Evolutionary conservation across 2,329 filamentous ascomycete species (phyloP), one percentile per base, ranked within the genome.

Genomic region (Periconia sp.): DNA sequence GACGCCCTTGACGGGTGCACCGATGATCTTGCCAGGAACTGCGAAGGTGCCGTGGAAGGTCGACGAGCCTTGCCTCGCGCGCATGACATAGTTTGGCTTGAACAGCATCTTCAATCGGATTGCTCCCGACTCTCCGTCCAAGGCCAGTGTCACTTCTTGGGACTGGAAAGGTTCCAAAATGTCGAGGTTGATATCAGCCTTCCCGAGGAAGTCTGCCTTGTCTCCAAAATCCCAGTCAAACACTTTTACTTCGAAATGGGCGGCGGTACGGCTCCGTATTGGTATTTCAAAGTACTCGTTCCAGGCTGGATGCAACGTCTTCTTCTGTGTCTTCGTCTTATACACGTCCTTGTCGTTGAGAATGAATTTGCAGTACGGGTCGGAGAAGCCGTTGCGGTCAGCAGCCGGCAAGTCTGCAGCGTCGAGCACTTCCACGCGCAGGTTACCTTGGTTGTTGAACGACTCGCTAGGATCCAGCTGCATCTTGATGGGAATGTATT

Each of bases 161-260:
- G 86, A 84, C 69, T 84, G 84, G 80, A 97, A 97, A 0, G 94
- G 94, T 64, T 96, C 91, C 8, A 99, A 81, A 31, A 86, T 75
- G 47, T 88, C 85, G 15, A 99, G 82, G 63, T 91, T 86, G 68
- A 99, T 91, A 5, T 79, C 77, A 0, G 91, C 82, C 54, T 81
- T 83, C 43, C 94, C 94, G n/a, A 99, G 78, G 71, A 89, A 90
- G 74, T 99, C 94, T 1, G 92, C 91, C 75, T 92, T 93, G 73
- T 96, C 92, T 45, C 91, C 93, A 79, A 97, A 96, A 73, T 99
- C 94, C 85, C 93, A 99, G 70, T 99, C 94, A 71, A 88, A 96
- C 2, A 97, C 87, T 52, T 90, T 89, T 66, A 91, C 86, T 31
- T 82, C 82, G 75, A 99, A 94, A 23, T 94, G 85, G 37, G 92